phyloP scores from a whole-genome alignment of 2,329 filamentous ascomycete species.

The Thermoascus crustaceus region DNA sequence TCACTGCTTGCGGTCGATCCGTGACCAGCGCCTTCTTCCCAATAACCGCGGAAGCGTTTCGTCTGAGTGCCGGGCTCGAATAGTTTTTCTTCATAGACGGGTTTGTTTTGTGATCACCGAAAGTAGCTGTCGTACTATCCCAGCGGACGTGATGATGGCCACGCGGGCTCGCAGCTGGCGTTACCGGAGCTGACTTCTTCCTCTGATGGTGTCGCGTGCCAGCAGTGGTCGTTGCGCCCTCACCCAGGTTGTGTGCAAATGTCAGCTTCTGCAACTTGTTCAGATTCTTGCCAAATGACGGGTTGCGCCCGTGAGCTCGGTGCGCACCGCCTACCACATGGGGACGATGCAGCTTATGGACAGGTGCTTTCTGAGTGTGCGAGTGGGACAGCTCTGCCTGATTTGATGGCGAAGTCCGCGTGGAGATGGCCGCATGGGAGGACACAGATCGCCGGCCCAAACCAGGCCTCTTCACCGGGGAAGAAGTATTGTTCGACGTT shows the following conservation, averaged over 20 bases:
- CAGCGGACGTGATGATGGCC: slow-evolving; percentile 31
- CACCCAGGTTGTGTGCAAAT: slow-evolving; percentile 20
- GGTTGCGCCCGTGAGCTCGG: slow-evolving; percentile 35
- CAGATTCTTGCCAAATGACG: slow-evolving; percentile 37
- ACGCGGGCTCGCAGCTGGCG: slow-evolving; percentile 36
- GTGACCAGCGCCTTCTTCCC: slow-evolving; percentile 33
- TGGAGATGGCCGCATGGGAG: slow-evolving; percentile 30
- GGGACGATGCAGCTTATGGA: slow-evolving; percentile 31
- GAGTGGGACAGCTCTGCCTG: slow-evolving; percentile 24
- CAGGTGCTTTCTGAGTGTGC: slow-evolving; percentile 22
- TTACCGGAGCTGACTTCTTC: slow-evolving; percentile 39
- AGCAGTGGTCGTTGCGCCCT: slow-evolving; percentile 15
- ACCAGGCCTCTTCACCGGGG: slow-evolving; percentile 33
- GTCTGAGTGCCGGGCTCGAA: slow-evolving; percentile 35
- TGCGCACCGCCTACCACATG: slow-evolving; percentile 36
- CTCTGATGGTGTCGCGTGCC: slow-evolving; percentile 33
- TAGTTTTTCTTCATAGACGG: slow-evolving; percentile 39
- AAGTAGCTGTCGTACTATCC: slow-evolving; percentile 30
- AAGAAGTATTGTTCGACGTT: slow-evolving; percentile 20
- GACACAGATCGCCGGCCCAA: slow-evolving; percentile 33
- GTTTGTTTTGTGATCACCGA: slow-evolving; percentile 24
- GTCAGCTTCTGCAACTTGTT: slow-evolving; percentile 35
- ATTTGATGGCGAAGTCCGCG: slow-evolving; percentile 24
- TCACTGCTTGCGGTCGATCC: slow-evolving; percentile 24
- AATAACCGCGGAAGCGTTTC: slow-evolving; percentile 28